A percentile compares a stretch with the other conserved stretches of the same genome.
Evolutionary conservation across 805 yeast genomes (phyloP).

Genomic region (Ogataea dorogensis): DNA sequence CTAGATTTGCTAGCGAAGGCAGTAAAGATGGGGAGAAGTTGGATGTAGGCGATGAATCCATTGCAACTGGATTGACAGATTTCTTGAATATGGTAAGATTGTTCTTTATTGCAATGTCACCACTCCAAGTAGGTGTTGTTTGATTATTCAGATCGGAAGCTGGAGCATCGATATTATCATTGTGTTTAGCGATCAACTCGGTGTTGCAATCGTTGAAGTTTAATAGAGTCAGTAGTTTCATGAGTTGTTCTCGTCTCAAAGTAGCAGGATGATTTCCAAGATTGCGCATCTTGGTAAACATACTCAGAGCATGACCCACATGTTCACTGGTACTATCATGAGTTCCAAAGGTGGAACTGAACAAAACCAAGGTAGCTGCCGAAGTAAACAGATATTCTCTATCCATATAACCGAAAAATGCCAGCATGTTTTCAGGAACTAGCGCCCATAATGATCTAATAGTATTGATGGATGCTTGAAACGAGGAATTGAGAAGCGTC

Average conservation of each 20-base stretch:
- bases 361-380: constrained; percentile 68
- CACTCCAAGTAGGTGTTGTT: constrained; percentile 14
- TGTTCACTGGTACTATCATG: constrained; percentile 73
- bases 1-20: constrained; percentile 34
- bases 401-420: constrained; percentile 84
- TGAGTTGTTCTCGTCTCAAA: constrained; percentile 65
- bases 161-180: constrained; percentile 41
- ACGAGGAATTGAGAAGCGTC: constrained; percentile 70
- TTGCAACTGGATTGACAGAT: neutral
- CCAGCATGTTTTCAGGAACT: constrained; percentile 77
- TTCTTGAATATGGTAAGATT: constrained; percentile 3
- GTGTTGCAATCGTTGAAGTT: constrained; percentile 68
- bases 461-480: constrained; percentile 78
- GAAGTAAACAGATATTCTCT: constrained; percentile 78
- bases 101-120: neutral
- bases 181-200: constrained; percentile 55
- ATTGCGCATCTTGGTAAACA: constrained; percentile 73
- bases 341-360: constrained; percentile 78
- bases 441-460: constrained; percentile 72
- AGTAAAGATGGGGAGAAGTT: constrained; percentile 30
- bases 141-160: constrained; percentile 22
- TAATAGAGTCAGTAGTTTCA: constrained; percentile 60
- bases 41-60: neutral
- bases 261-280: constrained; percentile 82
- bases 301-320: constrained; percentile 66